Evolutionary conservation across 164 flowering plant genomes (phyloP), one percentile per base, ranked within the genome.

Genomic region (Amborella trichopoda): DNA sequence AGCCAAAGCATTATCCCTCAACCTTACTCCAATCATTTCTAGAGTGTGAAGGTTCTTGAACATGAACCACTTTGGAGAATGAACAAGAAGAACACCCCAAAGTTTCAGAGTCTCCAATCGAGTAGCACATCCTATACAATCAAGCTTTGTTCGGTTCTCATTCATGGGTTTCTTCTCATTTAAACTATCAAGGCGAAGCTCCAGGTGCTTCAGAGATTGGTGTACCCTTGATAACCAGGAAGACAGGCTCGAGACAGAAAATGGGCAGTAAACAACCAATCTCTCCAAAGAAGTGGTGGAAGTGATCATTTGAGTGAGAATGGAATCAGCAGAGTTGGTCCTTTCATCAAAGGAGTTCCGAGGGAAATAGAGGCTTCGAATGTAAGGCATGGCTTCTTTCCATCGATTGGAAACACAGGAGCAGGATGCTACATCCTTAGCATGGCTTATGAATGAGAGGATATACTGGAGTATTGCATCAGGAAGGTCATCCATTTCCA

Each of bases 401-500:
- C 88, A 88, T 25, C 69, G 68, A 58, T 76, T 82, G 19, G 94
- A 84, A 11, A 84, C 93, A 45, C 85, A 78, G 28, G 53, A 72
- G 49, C 79, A 84, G 23, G 59, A 26, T 3, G 93, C 83, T 12
- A 84, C 77, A 52, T 89, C 94, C 38, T 67, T 62, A 3, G 87
- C 84, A 54, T 73, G 76, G 40, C 24, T 72, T 38, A 89, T 55
- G 30, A 67, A 60, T 26, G 84, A 72, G 30, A 88, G 66, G 16
- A 83, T 73, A 69, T 60, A 67, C 30, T 77, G 94, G 38, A 88
- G 63, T 26, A 88, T 19, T 4, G 75, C 91, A 61, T 83, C 89
- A 14, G 97, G 94, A 8, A 81, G 63, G 4, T 66, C 55, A 17
- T 83, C 81, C 94, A 83, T 83, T n/a, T n/a, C n/a, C n/a, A n/a